Evolutionary conservation across 352 stramenopile species (phyloP).

Genomic region (Phytophthora quininea): DNA sequence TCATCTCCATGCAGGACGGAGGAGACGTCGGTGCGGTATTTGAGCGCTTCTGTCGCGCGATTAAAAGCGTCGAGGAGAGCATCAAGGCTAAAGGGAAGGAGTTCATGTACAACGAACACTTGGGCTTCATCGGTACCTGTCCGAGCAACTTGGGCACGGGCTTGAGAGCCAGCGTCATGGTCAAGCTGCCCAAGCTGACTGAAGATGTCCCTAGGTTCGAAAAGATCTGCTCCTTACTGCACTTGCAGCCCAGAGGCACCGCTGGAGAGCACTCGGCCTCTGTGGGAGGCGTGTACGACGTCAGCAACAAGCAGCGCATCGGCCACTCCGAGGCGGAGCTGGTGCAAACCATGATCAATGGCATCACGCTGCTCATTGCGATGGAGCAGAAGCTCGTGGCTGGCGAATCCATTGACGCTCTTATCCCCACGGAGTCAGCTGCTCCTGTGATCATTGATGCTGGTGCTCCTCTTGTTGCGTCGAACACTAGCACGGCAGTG

Average conservation of each 20-base stretch:
- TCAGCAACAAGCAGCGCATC: conserved; percentile 89
- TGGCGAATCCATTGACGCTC: conserved; percentile 65
- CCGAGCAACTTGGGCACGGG: conserved; percentile 91
- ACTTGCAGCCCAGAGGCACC: conserved; percentile 77
- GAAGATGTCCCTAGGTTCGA: conserved; percentile 81
- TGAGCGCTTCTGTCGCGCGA: conserved; percentile 75
- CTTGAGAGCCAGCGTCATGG: conserved; percentile 88
- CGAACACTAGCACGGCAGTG: conserved; percentile 56
- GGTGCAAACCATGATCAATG: conserved; percentile 89
- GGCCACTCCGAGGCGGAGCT: conserved; percentile 91
- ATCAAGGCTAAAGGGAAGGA: conserved; percentile 68
- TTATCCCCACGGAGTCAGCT: conserved; percentile 66
- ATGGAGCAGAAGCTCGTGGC: conserved; percentile 89
- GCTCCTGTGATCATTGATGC: conserved; percentile 70
- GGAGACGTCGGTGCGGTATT: conserved; percentile 80
- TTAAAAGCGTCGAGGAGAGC: conserved; percentile 80
- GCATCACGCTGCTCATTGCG: conserved; percentile 84
- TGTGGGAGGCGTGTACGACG: conserved; percentile 86
- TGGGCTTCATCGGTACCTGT: conserved; percentile 88
- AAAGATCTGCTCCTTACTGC: conserved; percentile 81
- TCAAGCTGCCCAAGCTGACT: conserved; percentile 89
- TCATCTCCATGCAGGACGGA: conserved; percentile 86
- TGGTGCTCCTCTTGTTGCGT: conserved; percentile 40
- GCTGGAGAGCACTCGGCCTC: conserved; percentile 89
- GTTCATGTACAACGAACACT: conserved; percentile 82